Conservation (phyloP, 2,329 filamentous ascomycete species). For the Diaporthe longicolla region DNA sequence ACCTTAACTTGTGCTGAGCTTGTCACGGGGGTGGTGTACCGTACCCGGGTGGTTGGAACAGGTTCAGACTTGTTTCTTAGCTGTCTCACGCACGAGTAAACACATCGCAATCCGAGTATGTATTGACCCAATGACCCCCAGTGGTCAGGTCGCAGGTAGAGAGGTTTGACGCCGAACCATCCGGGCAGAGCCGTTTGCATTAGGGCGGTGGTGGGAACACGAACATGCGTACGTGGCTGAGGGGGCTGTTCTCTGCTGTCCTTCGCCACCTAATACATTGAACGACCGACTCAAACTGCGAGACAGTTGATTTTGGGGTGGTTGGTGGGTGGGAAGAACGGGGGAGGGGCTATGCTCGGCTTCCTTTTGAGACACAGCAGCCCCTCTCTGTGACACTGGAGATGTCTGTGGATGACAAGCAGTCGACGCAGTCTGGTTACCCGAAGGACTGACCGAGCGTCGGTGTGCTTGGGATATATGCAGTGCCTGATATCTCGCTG, state of each 20-base stretch:
- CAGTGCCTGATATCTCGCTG: not conserved
- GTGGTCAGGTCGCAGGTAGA: not conserved
- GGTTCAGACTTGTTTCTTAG: not conserved
- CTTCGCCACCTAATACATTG: conserved; percentile 10
- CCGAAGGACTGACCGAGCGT: conserved; percentile 22
- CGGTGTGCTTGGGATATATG: not conserved
- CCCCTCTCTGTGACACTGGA: conserved; percentile 34
- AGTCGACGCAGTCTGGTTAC: conserved; percentile 12
- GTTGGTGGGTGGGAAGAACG: not conserved
- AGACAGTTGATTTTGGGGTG: not conserved
- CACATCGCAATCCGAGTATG: not conserved
- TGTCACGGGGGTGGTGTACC: not conserved
- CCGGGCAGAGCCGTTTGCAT: not conserved
- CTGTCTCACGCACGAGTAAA: conserved; percentile 6
- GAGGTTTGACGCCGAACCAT: conserved; percentile 8
- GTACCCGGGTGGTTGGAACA: not conserved
- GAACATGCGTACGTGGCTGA: conserved; percentile 25
- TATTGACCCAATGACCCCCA: not conserved
- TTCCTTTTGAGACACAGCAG: conserved; percentile 24
- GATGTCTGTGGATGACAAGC: conserved; percentile 1
- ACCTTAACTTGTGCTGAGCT: not conserved
- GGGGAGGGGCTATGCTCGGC: conserved; percentile 21
- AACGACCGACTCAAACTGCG: not conserved
- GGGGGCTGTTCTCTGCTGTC: conserved; percentile 2
- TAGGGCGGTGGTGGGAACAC: conserved; percentile 1